phyloP scores from a whole-genome alignment of 2,329 filamentous ascomycete genomes.

The Venturia carpophila region DNA sequence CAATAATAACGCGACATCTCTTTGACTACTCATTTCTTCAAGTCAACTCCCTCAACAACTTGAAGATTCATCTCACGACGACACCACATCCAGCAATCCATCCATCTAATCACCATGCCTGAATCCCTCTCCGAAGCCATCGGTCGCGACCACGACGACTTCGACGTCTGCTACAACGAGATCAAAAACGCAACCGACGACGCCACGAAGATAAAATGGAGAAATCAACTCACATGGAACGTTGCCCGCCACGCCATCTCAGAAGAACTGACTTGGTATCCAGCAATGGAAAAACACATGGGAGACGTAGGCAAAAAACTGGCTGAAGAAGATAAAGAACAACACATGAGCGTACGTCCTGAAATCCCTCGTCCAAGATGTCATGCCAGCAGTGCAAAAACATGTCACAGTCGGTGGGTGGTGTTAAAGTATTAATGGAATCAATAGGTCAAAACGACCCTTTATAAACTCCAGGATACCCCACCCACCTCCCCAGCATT shows the following conservation, averaged over 20 bases:
- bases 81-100: not conserved
- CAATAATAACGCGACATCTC: too few species aligned
- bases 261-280: constrained; percentile 22
- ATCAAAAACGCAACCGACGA: constrained; percentile 19
- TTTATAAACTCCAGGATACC: constrained; percentile 1
- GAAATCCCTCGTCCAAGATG: too few species aligned
- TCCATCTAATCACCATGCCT: not conserved
- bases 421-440: too few species aligned
- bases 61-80: too few species aligned
- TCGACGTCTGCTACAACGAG: constrained; percentile 21
- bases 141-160: constrained; percentile 21
- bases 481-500: constrained; percentile 19
- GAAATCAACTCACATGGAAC: constrained; percentile 21
- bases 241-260: constrained; percentile 22
- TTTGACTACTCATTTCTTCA: too few species aligned
- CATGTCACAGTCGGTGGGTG: too few species aligned
- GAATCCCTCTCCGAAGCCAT: constrained; percentile 22
- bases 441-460: not conserved
- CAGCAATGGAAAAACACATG: constrained; percentile 22
- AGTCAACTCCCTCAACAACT: too few species aligned
- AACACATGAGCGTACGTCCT: constrained; percentile 20
- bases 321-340: constrained; percentile 19
- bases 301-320: constrained; percentile 20
- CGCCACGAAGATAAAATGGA: constrained; percentile 20
- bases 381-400: not conserved